Evolutionary conservation across 148 eudicot species (phyloP), one percentile per base, ranked within the genome.

Genomic region (Dysphania ambrosioides): DNA sequence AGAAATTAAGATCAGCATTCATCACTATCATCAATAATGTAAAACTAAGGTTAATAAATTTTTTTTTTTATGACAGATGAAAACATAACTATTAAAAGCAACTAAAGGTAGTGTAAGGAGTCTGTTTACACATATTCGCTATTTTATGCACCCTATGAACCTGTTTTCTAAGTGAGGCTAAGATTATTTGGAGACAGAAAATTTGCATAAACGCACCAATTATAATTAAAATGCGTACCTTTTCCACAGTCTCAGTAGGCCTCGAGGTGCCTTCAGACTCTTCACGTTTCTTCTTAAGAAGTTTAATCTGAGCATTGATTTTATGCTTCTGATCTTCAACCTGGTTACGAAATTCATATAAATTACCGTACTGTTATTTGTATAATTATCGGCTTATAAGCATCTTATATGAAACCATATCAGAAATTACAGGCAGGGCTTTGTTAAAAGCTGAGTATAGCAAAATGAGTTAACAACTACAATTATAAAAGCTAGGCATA

Each of bases 211-310:
- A 66, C 13, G 68, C 44, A 26, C n/a, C 51, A 72, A 31, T 2
- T 19, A 36, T 12, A n/a, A 61, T 27, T 47, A 23, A 51, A 35
- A 74, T 34, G 36, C 30, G 55, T 69, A 84, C 87, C 87, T 84
- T 79, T 72, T 76, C 74, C 23, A 70, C 68, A 70, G 74, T 68
- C 51, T 73, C 75, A 11, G 72, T 27, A 66, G 69, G 23, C n/a
- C 40, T 66, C 27, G 81, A 29, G 1, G 65, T 34, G 35, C 80
- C 87, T 71, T 84, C 81, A 70, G 59, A 27, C 31, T 80, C 87
- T 73, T 84, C 81, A 70, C 51, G 73, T 73, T 83, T 79, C 74
- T 78, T 84, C 77, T 44, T 80, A 26, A 82, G 85, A 66, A 80
- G 85, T 66, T 82, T 82, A 71, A 80, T 69, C 68, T 79, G 84